phyloP scores from a whole-genome alignment of 2,329 filamentous ascomycete genomes.

The Phaeosphaeria sp. region DNA sequence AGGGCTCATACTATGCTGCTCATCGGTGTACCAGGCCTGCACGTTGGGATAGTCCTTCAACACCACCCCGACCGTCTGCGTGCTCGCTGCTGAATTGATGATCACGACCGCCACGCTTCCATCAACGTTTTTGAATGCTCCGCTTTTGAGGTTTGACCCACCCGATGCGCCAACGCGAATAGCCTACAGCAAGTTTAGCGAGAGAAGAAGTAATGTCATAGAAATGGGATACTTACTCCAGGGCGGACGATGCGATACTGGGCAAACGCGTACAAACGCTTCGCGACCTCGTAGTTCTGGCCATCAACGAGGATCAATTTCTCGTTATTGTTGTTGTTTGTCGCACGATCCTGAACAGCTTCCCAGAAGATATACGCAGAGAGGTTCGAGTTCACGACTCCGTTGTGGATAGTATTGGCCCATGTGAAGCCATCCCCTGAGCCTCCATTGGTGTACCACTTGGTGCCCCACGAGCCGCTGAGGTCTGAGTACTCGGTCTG shows the following conservation, averaged over 20 bases:
- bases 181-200: slow-evolving; percentile 16
- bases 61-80: slow-evolving; percentile 23
- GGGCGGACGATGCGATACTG: slow-evolving; percentile 50
- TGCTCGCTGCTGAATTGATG: slow-evolving; percentile 32
- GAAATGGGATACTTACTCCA: slow-evolving; percentile 15
- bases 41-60: slow-evolving; percentile 16
- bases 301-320: slow-evolving; percentile 46
- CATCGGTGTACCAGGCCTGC: slow-evolving; percentile 36
- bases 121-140: slow-evolving; percentile 43
- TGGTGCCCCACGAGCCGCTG: slow-evolving; percentile 46
- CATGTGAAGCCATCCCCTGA: slow-evolving; percentile 62
- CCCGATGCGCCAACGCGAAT: slow-evolving; percentile 43
- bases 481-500: slow-evolving; percentile 60
- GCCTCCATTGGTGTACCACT: slow-evolving; percentile 57
- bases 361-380: slow-evolving; percentile 65
- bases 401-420: slow-evolving; percentile 61
- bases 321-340: slow-evolving; percentile 44
- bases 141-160: slow-evolving; percentile 38
- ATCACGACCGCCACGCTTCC: slow-evolving; percentile 38
- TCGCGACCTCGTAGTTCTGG: slow-evolving; percentile 42
- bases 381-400: slow-evolving; percentile 56
- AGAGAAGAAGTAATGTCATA: background rate
- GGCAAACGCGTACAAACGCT: slow-evolving; percentile 52
- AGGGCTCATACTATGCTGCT: slow-evolving; percentile 27
- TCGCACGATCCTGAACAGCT: slow-evolving; percentile 51